phyloP scores from a whole-genome alignment of 2,329 filamentous ascomycete species.

The Paraconiothyrium brasiliense region DNA sequence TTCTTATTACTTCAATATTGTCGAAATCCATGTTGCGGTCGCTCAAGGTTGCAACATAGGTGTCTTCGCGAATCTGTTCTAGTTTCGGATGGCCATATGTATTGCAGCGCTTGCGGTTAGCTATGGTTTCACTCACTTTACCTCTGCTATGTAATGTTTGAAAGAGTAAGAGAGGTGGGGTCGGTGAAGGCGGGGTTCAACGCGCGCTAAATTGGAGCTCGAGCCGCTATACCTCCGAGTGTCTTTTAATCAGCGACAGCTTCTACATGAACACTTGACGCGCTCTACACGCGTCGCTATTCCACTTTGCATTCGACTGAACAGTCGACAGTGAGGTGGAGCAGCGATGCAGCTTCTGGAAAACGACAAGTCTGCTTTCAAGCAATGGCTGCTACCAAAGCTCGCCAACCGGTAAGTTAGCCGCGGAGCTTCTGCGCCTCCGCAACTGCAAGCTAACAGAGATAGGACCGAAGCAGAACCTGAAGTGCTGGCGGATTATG shows the following conservation, averaged over 20 bases:
- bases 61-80: too few relatives aligned
- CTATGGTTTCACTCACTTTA: neutral
- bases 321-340: constrained; percentile 14
- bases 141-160: neutral
- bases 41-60: too few relatives aligned
- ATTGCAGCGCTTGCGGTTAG: neutral
- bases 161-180: neutral
- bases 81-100: neutral
- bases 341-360: constrained; percentile 64
- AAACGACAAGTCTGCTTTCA: constrained; percentile 66
- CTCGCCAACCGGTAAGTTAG: constrained; percentile 75
- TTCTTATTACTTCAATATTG: too few relatives aligned
- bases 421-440: neutral
- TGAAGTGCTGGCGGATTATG: constrained; percentile 84
- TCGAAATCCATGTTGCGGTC: too few relatives aligned
- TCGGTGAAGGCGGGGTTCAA: constrained; percentile 7
- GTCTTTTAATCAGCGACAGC: neutral
- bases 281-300: constrained; percentile 3
- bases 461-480: constrained; percentile 78
- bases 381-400: constrained; percentile 80
- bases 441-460: neutral
- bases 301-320: neutral
- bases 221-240: neutral
- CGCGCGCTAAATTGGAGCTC: constrained; percentile 7
- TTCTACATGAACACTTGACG: neutral